Percentiles rank a stretch among this genome's conserved stretches.
These are phyloP conservation scores for Eucalyptus cloeziana DNA, from an alignment of 345 rosid genomes.

Conservation along the genomic window DNA sequence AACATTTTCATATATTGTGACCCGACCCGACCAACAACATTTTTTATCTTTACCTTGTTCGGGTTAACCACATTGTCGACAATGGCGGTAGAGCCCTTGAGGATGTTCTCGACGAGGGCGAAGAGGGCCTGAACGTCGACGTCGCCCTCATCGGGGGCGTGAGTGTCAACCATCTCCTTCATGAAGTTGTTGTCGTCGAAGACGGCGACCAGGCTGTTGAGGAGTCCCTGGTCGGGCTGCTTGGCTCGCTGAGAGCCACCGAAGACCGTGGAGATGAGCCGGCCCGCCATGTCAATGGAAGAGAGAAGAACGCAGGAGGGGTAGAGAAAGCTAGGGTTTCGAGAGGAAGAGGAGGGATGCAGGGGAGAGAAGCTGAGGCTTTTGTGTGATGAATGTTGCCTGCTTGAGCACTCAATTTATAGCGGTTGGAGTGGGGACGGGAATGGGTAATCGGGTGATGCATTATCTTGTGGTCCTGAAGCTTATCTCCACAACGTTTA, in stretches of 20 bases:
- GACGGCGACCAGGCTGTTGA: neutral
- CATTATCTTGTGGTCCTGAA: neutral
- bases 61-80: neutral
- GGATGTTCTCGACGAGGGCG: neutral
- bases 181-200: neutral
- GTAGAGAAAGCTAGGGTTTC: neutral
- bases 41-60: neutral
- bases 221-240: neutral
- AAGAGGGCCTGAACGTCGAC: neutral
- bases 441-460: neutral
- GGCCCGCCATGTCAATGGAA: neutral
- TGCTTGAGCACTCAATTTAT: neutral
- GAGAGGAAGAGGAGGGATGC: neutral
- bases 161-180: neutral
- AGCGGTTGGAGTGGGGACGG: neutral
- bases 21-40: too few species aligned
- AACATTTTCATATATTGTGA: neutral
- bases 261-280: neutral
- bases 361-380: neutral
- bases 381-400: neutral
- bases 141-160: neutral
- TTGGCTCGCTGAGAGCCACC: neutral
- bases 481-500: neutral
- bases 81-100: neutral
- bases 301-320: neutral